Base-by-base conservation (phyloP, 169 alveolate species). In the Cryptosporidium ubiquitum region DNA sequence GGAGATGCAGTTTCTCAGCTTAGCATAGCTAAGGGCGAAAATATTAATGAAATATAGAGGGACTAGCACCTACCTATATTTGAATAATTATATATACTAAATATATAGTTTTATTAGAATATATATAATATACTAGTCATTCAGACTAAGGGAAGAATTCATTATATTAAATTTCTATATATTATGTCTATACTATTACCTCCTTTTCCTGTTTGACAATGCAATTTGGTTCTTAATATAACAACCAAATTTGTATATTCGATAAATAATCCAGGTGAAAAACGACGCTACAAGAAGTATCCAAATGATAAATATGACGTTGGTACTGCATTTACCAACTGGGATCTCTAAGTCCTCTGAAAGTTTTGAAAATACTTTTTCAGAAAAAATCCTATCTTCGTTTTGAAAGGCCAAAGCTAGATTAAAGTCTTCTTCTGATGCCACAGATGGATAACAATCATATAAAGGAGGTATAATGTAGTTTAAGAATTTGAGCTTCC, bases 381-480 rank as follows among this genome's bases (percentile, higher is more conserved):
- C 26, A 61, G 9, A 16, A 18, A 68, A 44, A 31, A 29, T 33
- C 47, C 5, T 47, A 9, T 69, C 89, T 42, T 42, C 35, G 33
- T 42, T 57, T 42, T 18, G 23, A 10, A 40, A 16, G 44, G 29
- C 23, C 31, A 44, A 42, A 29, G 37, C n/a, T 10, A 26, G 47
- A 49, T 29, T 37, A 79, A 79, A 79, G 29, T 79, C 89, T 29
- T 79, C 89, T 20, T 58, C 79, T 0, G 79, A n/a, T 3, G 75
- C 89, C 3, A 79, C 58, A 16, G 79, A 79, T 1, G 89, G 89
- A 49, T 79, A 61, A n/a, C 89, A 79, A 35, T 79, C 89, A 49
- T 79, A 79, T n/a, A 61, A 18, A n/a, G 89, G 68, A 5, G 89
- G 89, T 29, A 79, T 79, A 10, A 58, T 3, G 64, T 61, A 79